Evolutionary conservation across 495 filamentous ascomycete species (phyloP).

Genomic region (Penicillium flavigenum): DNA sequence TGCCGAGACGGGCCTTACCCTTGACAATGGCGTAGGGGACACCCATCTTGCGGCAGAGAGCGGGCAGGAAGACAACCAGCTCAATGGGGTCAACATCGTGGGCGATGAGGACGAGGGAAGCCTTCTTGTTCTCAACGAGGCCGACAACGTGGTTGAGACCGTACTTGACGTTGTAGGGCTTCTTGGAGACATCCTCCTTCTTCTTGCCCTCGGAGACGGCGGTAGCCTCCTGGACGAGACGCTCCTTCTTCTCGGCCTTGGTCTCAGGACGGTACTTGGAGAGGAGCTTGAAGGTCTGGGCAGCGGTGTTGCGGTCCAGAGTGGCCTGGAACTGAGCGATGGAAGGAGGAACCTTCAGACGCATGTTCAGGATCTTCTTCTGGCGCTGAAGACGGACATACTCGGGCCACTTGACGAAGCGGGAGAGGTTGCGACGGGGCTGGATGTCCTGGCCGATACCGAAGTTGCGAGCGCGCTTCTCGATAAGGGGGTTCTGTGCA

Average conservation of each 20-base stretch:
- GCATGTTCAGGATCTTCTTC: conserved; percentile 98
- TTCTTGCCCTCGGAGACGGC: conserved; percentile 98
- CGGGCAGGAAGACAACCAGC: conserved; percentile 97
- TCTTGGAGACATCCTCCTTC: conserved; percentile 99
- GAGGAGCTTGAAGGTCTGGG: conserved; percentile 96
- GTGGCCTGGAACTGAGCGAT: conserved; percentile 97
- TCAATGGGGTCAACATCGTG: conserved; percentile 99
- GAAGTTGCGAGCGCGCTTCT: conserved; percentile 96
- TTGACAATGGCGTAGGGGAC: conserved; percentile 98
- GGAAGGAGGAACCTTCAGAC: conserved; percentile 96
- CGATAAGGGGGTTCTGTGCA: conserved; percentile 94
- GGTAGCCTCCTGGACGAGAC: conserved; percentile 94
- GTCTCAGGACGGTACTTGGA: conserved; percentile 99
- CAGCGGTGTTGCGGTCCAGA: conserved; percentile 97
- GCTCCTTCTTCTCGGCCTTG: conserved; percentile 99
- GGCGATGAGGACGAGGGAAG: conserved; percentile 92
- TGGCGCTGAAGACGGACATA: conserved; percentile 99
- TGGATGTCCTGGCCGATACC: conserved; percentile 99
- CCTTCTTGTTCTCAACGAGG: conserved; percentile 99
- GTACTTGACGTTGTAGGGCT: conserved; percentile 99
- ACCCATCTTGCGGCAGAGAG: conserved; percentile 99
- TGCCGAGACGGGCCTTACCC: conserved; percentile 98
- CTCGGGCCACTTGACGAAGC: conserved; percentile 99
- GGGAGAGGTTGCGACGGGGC: conserved; percentile 92
- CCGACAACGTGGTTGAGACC: conserved; percentile 99